Percentiles rank a stretch among this genome's conserved stretches.
Evolutionary conservation across 2,329 filamentous ascomycete genomes (phyloP).

Genomic region (Aspergillus sergii): DNA sequence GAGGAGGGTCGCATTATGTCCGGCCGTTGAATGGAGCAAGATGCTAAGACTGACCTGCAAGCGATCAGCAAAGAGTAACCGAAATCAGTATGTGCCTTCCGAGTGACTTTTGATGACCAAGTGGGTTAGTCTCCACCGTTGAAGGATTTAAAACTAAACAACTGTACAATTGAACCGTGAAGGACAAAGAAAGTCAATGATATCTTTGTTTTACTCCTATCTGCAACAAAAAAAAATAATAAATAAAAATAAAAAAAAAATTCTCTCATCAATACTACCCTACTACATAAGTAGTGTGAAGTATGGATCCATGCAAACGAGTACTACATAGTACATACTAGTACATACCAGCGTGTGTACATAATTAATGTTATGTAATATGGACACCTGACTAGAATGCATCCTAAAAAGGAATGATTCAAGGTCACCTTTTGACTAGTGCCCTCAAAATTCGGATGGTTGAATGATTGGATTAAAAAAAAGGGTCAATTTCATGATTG

Average conservation of each 20-base stretch:
- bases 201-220: neutral
- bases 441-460: neutral
- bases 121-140: neutral
- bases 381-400: neutral
- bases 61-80: neutral
- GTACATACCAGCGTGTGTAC: neutral
- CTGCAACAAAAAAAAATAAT: no score
- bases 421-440: neutral
- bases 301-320: neutral
- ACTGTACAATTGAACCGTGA: neutral
- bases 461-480: neutral
- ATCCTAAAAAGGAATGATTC: neutral
- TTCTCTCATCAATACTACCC: neutral
- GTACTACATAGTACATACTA: neutral
- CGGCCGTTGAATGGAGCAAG: neutral
- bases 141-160: neutral
- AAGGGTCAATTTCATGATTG: neutral
- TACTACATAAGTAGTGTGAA: neutral
- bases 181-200: neutral
- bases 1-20: neutral
- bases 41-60: neutral
- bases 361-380: conserved; percentile 3
- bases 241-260: neutral
- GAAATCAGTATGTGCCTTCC: neutral
- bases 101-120: neutral